Evolutionary conservation across 2,329 filamentous ascomycete species (phyloP), one percentile per base, ranked within the genome.

Genomic region (Fusarium subtropicale): DNA sequence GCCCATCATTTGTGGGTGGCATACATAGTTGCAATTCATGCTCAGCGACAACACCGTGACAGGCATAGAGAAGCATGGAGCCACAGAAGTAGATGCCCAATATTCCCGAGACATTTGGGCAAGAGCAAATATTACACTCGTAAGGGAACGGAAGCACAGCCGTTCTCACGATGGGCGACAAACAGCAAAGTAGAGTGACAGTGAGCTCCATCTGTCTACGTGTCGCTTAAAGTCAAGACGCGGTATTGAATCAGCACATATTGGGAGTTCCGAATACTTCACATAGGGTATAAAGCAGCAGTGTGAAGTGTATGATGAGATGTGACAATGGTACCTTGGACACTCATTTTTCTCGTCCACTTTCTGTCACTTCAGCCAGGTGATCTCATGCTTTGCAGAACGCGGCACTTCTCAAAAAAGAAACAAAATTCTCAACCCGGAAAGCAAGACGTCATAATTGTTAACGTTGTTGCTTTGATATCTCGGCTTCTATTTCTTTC

Each of bases 131-230:
- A 57, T 60, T 69, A 63, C 70, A 66, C 67, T 71, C 61, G 53
- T 41, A 48, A 65, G 60, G 50, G 48, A 46, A 65, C 31, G 56
- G 55, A 69, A 62, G 55, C 61, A 67, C 56, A 61, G 57, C 46
- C 53, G 56, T 62, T 57, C 26, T 54, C 58, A 57, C 68, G 56
- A 64, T 61, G 68, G 42, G 65, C 51, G 45, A 46, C 55, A 47
- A 58, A 51, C 59, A 63, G 42, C 56, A 47, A 54, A 60, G 64
- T 38, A 64, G 57, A 66, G 50, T 64, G 46, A 45, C 56, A 63
- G 55, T 50, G 60, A 46, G 71, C 69, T 72, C 70, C 72, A 71
- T 73, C 62, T 57, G 64, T 58, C 61, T 60, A 74, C 72, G 72
- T 74, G 72, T 74, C 68, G 56, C 50, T 72, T 72, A 60, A 62